A percentile compares a stretch with the other conserved stretches of the same genome.
Evolutionary conservation across 1,139 yeast genomes (phyloP).

Genomic region (Torulaspora globosa): DNA sequence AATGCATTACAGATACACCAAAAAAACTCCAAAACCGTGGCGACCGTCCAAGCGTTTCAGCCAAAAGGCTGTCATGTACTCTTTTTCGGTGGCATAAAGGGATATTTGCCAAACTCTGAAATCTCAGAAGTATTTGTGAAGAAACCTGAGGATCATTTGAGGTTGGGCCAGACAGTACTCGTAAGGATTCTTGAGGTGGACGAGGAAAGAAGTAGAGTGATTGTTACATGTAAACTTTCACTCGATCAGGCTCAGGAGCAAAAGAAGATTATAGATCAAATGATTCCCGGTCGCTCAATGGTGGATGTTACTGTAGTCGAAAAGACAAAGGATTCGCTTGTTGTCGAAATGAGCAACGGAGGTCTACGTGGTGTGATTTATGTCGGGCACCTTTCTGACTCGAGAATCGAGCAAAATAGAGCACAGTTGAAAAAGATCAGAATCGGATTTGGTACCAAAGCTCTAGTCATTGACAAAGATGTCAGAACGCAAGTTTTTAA

Average conservation of each 20-base stretch:
- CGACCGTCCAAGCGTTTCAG: constrained; percentile 68
- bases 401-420: constrained; percentile 68
- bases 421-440: constrained; percentile 53
- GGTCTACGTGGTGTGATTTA: constrained; percentile 67
- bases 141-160: constrained; percentile 72
- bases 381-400: constrained; percentile 74
- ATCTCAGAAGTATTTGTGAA: constrained; percentile 83
- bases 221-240: constrained; percentile 72
- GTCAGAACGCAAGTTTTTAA: constrained; percentile 55
- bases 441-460: constrained; percentile 58
- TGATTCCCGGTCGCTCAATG: constrained; percentile 61
- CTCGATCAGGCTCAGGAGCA: constrained; percentile 50
- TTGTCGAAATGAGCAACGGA: constrained; percentile 56
- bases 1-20: constrained; percentile 40
- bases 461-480: constrained; percentile 68
- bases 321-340: constrained; percentile 66
- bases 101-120: constrained; percentile 80
- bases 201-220: constrained; percentile 50
- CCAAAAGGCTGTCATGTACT: constrained; percentile 78
- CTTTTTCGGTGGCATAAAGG: constrained; percentile 74
- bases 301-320: constrained; percentile 64
- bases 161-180: constrained; percentile 77
- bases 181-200: constrained; percentile 64
- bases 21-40: constrained; percentile 62
- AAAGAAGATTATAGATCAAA: constrained; percentile 44